Evolutionary conservation across 208 protist species (phyloP).

Genomic region (Paratrypanosoma confusum): DNA sequence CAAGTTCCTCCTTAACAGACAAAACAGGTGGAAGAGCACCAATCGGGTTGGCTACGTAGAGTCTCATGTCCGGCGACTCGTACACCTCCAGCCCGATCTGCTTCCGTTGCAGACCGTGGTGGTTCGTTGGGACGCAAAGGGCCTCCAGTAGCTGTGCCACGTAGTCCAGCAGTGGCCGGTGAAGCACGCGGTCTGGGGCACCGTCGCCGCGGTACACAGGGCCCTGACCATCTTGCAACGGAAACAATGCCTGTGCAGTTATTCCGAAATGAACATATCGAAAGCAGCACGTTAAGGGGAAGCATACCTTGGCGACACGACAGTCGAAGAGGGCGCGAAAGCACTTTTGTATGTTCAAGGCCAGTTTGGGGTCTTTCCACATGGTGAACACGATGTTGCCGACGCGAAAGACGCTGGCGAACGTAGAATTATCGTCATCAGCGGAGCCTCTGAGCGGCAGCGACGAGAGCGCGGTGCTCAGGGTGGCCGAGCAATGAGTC

Average conservation of each 20-base stretch:
- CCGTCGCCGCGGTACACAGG: constrained; percentile 11
- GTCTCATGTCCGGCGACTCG: constrained; percentile 2
- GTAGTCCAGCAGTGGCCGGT: constrained; percentile 3
- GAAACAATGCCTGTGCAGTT: constrained; percentile 11
- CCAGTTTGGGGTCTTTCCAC: constrained; percentile 34
- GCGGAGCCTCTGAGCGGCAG: not conserved
- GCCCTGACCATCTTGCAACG: constrained; percentile 1
- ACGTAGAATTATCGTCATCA: not conserved
- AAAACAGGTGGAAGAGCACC: constrained; percentile 35
- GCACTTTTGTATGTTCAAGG: constrained; percentile 41
- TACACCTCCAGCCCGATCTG: constrained; percentile 7
- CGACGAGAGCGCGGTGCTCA: not conserved
- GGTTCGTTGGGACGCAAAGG: constrained; percentile 3
- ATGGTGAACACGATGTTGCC: constrained; percentile 42
- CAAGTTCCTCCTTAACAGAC: no score
- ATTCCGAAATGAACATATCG: constrained; percentile 7
- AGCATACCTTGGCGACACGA: not conserved
- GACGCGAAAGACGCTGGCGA: constrained; percentile 15
- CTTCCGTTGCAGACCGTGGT: constrained; percentile 3
- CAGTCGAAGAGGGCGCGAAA: constrained; percentile 19
- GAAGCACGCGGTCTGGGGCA: constrained; percentile 1
- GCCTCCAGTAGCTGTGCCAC: constrained; percentile 7
- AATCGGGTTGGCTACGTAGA: constrained; percentile 13
- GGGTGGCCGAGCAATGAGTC: constrained; percentile 17
- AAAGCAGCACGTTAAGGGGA: constrained; percentile 8